These are phyloP conservation scores for Zostera marina DNA, from an alignment of 116 monocot genomes.

Conservation along the genomic window DNA sequence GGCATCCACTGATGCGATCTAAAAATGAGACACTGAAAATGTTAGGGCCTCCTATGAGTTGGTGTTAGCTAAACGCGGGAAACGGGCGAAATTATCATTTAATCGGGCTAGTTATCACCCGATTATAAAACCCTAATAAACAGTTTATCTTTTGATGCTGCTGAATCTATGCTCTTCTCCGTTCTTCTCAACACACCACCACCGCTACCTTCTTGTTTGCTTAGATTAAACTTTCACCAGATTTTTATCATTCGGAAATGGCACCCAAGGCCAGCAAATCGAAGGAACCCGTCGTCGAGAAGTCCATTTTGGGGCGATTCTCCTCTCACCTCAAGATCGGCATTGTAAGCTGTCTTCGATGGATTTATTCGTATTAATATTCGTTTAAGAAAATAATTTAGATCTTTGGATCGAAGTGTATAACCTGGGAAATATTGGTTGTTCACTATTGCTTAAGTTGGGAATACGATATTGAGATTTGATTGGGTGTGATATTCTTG, in stretches of 20 bases:
- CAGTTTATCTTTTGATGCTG: no score
- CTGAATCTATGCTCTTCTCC: no score
- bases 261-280: conserved; percentile 77
- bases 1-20: conserved; percentile 19
- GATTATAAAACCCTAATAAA: no score
- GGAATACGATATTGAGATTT: no score
- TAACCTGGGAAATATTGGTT: no score
- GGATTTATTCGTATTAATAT: neutral
- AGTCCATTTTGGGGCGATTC: conserved; percentile 85
- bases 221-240: neutral
- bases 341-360: conserved; percentile 30
- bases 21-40: no score
- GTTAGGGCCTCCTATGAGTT: no score
- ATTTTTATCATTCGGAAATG: conserved; percentile 19
- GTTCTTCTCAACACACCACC: no score
- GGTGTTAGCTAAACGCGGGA: no score
- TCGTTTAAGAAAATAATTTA: neutral
- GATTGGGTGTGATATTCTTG: neutral
- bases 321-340: conserved; percentile 98
- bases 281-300: conserved; percentile 58
- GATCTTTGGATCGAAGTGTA: neutral
- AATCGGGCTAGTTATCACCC: no score
- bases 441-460: no score
- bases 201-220: neutral
- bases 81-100: no score